Base-by-base conservation (phyloP, 805 yeast species). In the Candida suzukii region DNA sequence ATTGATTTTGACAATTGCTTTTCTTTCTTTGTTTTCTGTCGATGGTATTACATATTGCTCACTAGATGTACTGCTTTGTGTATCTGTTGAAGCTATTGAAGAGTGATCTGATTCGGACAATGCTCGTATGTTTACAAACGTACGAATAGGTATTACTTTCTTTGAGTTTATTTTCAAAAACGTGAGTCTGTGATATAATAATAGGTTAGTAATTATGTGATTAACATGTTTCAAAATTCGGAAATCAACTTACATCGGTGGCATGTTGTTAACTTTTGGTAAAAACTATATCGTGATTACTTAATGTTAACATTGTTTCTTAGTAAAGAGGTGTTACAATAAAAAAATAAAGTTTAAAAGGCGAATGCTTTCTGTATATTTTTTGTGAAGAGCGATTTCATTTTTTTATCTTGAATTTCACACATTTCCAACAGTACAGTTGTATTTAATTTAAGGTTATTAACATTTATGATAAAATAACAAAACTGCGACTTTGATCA, bases 201-300 rank as follows among this genome's bases (percentile, higher is more conserved):
- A 31, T 18, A 18, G 6, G 21, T 17, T 31, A 18, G 22, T 31
- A 31, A 18, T 18, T 14, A 7, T n/a, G 11, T 14, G n/a, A n/a
- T 27, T 10, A 8, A 17, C 20, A 11, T 18, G n/a, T 4, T 29
- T 14, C 8, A n/a, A 5, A 17, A 17, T 29, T 5, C 32, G n/a
- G 11, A 27, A 27, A 11, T n/a, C n/a, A n/a, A 53, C 58, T 25
- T 47, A 53, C 58, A 45, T 47, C 35, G 58, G 58, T 17, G 58
- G 52, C 58, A 53, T 46, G 17, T 18, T n/a, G n/a, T 11, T 16
- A 26, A 5, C 5, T 10, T 11, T 12, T 26, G 14, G 4, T 26
- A 4, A 8, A 26, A 12, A 11, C 29, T 12, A 26, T 8, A 8
- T 8, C 29, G 9, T 26, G 10, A 24, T 24, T 24, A 24, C 10